Conservation (phyloP, 352 stramenopile species). For the Pythium sp. region DNA sequence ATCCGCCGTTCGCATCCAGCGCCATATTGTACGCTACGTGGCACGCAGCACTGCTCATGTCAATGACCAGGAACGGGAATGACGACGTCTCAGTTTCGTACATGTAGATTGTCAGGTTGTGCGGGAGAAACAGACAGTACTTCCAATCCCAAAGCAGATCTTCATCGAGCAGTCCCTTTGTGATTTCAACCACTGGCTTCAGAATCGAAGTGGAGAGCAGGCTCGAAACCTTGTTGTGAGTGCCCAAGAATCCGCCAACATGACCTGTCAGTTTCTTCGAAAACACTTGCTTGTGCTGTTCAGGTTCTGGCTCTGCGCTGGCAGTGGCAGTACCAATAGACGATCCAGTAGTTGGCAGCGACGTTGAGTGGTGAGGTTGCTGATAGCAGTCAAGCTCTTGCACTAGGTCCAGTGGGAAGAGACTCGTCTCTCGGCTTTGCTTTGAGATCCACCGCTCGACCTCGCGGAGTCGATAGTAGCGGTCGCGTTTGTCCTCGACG, state of each 20-base stretch:
- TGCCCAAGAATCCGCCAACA: slow-evolving; percentile 53
- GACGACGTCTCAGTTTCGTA: slow-evolving; percentile 48
- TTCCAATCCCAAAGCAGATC: slow-evolving; percentile 66
- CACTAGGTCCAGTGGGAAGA: slow-evolving; percentile 69
- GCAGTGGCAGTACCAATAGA: not conserved
- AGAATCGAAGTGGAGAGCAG: slow-evolving; percentile 42
- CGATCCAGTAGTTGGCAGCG: not conserved
- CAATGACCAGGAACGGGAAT: slow-evolving; percentile 40
- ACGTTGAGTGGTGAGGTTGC: not conserved
- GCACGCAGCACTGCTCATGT: slow-evolving; percentile 49
- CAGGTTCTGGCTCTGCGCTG: not conserved
- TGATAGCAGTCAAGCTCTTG: slow-evolving; percentile 55
- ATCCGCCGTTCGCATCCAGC: slow-evolving; percentile 37
- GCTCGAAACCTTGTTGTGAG: slow-evolving; percentile 42
- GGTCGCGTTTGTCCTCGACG: slow-evolving; percentile 44
- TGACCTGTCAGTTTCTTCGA: slow-evolving; percentile 60
- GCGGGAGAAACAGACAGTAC: slow-evolving; percentile 61
- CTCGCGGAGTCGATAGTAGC: slow-evolving; percentile 52
- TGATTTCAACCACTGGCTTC: slow-evolving; percentile 39
- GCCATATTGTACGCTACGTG: slow-evolving; percentile 42
- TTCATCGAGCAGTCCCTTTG: slow-evolving; percentile 34
- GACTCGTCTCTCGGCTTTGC: slow-evolving; percentile 28
- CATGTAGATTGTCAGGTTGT: slow-evolving; percentile 51
- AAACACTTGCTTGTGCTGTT: slow-evolving; percentile 27
- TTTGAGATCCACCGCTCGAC: slow-evolving; percentile 50